Evolutionary conservation across 139 green algal species (phyloP).

Genomic region (Chlamydomonas eustigma): DNA sequence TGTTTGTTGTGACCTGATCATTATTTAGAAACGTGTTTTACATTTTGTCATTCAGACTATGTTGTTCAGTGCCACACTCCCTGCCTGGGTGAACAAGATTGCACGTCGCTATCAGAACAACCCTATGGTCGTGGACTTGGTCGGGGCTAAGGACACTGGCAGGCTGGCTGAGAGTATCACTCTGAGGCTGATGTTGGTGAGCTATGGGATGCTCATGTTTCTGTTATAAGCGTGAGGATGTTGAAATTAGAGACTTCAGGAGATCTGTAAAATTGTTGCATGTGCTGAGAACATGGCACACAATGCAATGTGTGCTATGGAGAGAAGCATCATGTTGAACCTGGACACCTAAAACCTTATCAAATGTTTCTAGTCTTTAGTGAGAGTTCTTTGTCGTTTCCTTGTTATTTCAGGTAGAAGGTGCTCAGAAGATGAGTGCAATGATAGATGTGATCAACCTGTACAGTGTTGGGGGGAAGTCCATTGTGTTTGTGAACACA

Average conservation of each 20-base stretch:
- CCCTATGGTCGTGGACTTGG: slow-evolving; percentile 88
- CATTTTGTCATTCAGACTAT: slow-evolving; percentile 84
- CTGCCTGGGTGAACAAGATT: slow-evolving; percentile 86
- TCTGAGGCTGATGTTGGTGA: slow-evolving; percentile 52
- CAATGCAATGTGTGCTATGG: no score
- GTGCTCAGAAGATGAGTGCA: slow-evolving; percentile 49
- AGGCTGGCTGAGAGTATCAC: slow-evolving; percentile 72
- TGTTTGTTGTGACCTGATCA: no score
- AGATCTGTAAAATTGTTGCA: no score
- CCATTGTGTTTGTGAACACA: slow-evolving; percentile 96
- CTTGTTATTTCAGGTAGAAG: slow-evolving; percentile 29
- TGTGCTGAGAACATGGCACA: no score
- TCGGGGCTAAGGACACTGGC: slow-evolving; percentile 79
- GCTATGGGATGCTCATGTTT: background rate
- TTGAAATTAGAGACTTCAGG: no score
- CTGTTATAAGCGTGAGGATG: no score
- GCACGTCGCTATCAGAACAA: slow-evolving; percentile 67
- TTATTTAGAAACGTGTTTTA: no score
- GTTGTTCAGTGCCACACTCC: slow-evolving; percentile 96
- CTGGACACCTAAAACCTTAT: no score
- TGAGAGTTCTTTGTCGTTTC: background rate
- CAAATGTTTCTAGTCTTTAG: background rate
- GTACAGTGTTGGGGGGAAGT: slow-evolving; percentile 69
- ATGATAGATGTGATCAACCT: slow-evolving; percentile 86
- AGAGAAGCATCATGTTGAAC: background rate